Evolutionary conservation across 352 stramenopile species (phyloP).

Genomic region (Phytophthora constricta): DNA sequence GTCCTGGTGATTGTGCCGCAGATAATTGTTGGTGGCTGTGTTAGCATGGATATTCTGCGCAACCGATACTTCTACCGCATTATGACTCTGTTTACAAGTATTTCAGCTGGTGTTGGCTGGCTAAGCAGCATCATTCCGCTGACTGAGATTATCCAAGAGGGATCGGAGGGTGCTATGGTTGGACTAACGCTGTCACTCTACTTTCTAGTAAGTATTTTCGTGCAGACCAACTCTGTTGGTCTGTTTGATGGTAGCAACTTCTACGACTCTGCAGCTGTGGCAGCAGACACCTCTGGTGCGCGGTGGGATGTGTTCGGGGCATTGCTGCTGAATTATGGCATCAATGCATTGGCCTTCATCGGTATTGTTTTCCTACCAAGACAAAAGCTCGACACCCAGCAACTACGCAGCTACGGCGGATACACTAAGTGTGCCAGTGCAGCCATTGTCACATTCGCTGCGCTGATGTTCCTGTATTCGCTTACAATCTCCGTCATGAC

Average conservation of each 20-base stretch:
- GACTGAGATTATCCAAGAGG: conserved; percentile 63
- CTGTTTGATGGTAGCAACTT: conserved; percentile 49
- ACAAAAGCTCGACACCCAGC: conserved; percentile 71
- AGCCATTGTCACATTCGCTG: conserved; percentile 42
- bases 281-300: conserved; percentile 23
- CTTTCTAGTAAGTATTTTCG: conserved; percentile 46
- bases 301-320: conserved; percentile 38
- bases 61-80: conserved; percentile 40
- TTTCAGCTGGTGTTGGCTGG: conserved; percentile 25
- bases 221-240: conserved; percentile 40
- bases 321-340: conserved; percentile 49
- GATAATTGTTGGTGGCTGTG: conserved; percentile 28
- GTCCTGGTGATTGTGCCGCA: conserved; percentile 39
- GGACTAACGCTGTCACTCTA: conserved; percentile 52
- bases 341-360: conserved; percentile 45
- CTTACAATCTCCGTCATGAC: conserved; percentile 48
- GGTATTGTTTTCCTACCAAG: conserved; percentile 48
- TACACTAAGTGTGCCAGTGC: conserved; percentile 61
- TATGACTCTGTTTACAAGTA: conserved; percentile 30
- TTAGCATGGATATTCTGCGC: conserved; percentile 39
- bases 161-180: conserved; percentile 59
- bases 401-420: conserved; percentile 65
- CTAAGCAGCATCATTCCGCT: conserved; percentile 46
- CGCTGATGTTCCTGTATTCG: conserved; percentile 59
- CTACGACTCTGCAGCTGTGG: conserved; percentile 33